These are phyloP conservation scores for Phoenix dactylifera DNA, from an alignment of 176 grass and related monocot species.

Conservation along the genomic window DNA sequence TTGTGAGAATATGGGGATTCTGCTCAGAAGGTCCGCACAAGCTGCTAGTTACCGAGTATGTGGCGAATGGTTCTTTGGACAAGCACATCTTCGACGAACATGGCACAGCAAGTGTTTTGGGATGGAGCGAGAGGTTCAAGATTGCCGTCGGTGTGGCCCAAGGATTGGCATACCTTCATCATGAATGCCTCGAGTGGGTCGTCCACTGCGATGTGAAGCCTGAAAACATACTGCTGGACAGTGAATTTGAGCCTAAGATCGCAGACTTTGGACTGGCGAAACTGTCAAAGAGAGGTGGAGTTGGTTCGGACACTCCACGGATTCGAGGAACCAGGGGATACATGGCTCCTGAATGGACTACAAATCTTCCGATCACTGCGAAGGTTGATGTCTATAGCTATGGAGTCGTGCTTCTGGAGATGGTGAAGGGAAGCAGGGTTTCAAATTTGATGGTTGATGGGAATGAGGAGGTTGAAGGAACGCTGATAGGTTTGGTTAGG, in stretches of 20 bases:
- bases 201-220: conserved; percentile 58
- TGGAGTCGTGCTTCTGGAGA: too few species aligned
- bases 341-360: too few species aligned
- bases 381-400: too few species aligned
- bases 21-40: conserved; percentile 14
- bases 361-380: too few species aligned
- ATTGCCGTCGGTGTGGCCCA: conserved; percentile 26
- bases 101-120: neutral
- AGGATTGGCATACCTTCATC: conserved; percentile 46
- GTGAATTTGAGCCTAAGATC: conserved; percentile 32
- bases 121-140: conserved; percentile 24
- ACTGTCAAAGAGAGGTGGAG: conserved; percentile 12
- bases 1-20: conserved; percentile 25
- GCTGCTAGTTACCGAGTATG: conserved; percentile 26
- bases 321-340: conserved; percentile 11
- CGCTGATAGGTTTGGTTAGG: too few species aligned
- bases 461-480: too few species aligned
- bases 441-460: too few species aligned
- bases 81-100: conserved; percentile 11
- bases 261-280: conserved; percentile 25
- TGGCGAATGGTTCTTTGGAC: conserved; percentile 28
- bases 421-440: too few species aligned
- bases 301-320: conserved; percentile 8
- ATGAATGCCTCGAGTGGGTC: conserved; percentile 50
- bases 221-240: conserved; percentile 23